Evolutionary conservation across 2,329 filamentous ascomycete species (phyloP).

Genomic region (Canariomyces notabilis): DNA sequence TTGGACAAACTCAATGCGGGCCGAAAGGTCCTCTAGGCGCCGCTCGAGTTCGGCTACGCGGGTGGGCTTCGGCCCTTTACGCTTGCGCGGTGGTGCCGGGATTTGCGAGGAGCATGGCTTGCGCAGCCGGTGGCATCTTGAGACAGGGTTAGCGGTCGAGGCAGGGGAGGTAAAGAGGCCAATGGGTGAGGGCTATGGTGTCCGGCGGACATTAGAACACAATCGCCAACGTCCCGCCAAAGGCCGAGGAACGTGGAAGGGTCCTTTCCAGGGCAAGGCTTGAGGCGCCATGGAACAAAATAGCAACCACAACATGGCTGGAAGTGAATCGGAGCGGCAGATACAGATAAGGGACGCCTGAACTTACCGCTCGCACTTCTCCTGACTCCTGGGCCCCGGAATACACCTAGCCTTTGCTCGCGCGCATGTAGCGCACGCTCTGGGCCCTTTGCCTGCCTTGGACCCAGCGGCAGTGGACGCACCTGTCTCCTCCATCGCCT

Average conservation of each 20-base stretch:
- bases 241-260: too few species aligned
- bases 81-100: slow-evolving; percentile 43
- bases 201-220: too few species aligned
- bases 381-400: slow-evolving; percentile 34
- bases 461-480: neutral
- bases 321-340: neutral
- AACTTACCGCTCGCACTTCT: slow-evolving; percentile 44
- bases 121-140: slow-evolving; percentile 43
- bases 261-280: too few species aligned
- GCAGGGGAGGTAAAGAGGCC: neutral
- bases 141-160: slow-evolving; percentile 2
- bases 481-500: neutral
- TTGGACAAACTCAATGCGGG: slow-evolving; percentile 35
- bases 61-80: slow-evolving; percentile 43
- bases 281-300: too few species aligned
- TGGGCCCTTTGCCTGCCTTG: slow-evolving; percentile 34
- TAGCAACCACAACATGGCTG: neutral
- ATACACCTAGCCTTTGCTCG: slow-evolving; percentile 49
- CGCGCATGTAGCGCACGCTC: slow-evolving; percentile 47
- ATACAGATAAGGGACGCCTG: neutral
- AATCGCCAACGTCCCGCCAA: too few species aligned
- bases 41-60: slow-evolving; percentile 48
- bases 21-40: slow-evolving; percentile 45
- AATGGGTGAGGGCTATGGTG: too few species aligned
- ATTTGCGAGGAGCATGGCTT: slow-evolving; percentile 44